Conservation (phyloP, 2,329 filamentous ascomycete genomes). For the Talaromyces albobiverticillius region DNA sequence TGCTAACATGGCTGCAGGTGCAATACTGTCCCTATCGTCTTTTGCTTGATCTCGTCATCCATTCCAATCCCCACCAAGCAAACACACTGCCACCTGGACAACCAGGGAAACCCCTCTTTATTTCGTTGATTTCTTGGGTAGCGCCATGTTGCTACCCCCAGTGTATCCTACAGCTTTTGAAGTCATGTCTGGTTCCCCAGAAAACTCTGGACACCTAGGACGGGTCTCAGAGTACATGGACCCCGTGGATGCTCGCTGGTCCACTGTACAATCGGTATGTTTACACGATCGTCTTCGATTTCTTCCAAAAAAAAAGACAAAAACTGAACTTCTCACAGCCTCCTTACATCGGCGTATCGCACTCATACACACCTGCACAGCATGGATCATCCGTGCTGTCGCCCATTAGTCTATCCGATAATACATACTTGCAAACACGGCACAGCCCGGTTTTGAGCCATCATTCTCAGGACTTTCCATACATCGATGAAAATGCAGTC, state of each 20-base stretch:
- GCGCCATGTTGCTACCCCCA: conserved; percentile 26
- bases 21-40: not conserved
- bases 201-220: conserved; percentile 22
- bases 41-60: no score
- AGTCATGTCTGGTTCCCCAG: conserved; percentile 28
- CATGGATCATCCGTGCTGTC: conserved; percentile 31
- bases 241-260: conserved; percentile 26
- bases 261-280: conserved; percentile 30
- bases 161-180: conserved; percentile 18
- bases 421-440: conserved; percentile 27
- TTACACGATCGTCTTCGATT: conserved; percentile 5
- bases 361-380: conserved; percentile 34
- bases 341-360: conserved; percentile 24
- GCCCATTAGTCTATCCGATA: conserved; percentile 39
- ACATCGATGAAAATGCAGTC: conserved; percentile 28
- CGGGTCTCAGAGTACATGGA: conserved; percentile 30
- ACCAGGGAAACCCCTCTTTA: not conserved
- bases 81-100: not conserved
- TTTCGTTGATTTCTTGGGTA: conserved; percentile 19
- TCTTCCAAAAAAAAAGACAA: not conserved
- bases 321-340: conserved; percentile 11
- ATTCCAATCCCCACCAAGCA: not conserved
- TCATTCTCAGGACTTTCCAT: conserved; percentile 37
- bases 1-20: not conserved
- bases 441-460: conserved; percentile 36